Percentiles rank a stretch among this genome's conserved stretches.
Evolutionary conservation across 371 early-diverging fungal species (phyloP).

Genomic region (Capillidium heterosporum): DNA sequence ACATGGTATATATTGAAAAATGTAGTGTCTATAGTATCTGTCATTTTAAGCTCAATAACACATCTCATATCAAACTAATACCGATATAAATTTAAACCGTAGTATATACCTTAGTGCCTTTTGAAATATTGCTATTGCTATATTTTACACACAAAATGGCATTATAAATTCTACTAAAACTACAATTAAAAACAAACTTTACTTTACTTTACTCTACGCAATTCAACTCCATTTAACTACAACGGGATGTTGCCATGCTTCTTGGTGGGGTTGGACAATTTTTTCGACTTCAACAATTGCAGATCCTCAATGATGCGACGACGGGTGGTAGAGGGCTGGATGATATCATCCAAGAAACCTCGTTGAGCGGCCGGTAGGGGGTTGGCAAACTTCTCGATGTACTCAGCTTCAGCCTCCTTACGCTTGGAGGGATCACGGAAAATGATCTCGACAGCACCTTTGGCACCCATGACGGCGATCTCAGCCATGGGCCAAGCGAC

Average conservation of each 20-base stretch:
- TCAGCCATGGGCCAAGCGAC: slow-evolving; percentile 94
- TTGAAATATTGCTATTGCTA: no score
- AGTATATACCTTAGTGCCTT: no score
- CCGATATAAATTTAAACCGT: no score
- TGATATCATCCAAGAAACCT: slow-evolving; percentile 89
- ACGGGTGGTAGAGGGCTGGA: slow-evolving; percentile 70
- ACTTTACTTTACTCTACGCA: no score
- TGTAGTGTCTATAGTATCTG: no score
- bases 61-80: no score
- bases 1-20: no score
- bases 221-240: no score
- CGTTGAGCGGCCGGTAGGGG: slow-evolving; percentile 91
- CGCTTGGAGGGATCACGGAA: slow-evolving; percentile 59
- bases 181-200: no score
- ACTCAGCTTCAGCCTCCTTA: slow-evolving; percentile 63
- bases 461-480: slow-evolving; percentile 95
- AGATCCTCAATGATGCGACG: slow-evolving; percentile 74
- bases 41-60: no score
- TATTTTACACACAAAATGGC: no score
- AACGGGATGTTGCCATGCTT: slow-evolving; percentile 88
- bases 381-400: slow-evolving; percentile 83
- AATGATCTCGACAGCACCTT: slow-evolving; percentile 93
- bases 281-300: slow-evolving; percentile 53
- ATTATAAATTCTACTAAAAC: no score
- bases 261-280: slow-evolving; percentile 59